Base-by-base conservation (phyloP, 768 basidiomycete genomes). In the Boletus rubroflammeus region DNA sequence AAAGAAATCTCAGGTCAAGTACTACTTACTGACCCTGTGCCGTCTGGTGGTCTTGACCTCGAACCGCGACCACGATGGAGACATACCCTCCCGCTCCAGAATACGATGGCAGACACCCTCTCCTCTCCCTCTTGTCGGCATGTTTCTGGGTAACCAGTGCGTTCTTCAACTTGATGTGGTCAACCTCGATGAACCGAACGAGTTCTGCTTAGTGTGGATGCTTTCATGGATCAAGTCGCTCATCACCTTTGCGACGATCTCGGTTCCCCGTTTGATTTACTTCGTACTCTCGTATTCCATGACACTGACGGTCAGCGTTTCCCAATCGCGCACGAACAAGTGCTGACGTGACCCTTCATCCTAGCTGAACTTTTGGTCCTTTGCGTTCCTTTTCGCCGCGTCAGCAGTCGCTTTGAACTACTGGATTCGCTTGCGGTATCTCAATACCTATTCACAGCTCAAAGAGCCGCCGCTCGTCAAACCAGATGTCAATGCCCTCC, bases 301-400 rank as follows among this genome's bases (percentile, higher is more conserved):
- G 82, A 94, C 92, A 1, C 76, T 94, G 59, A 93, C 90, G 51
- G 92, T 91, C 65, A 44, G 82, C 63, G 25, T 23, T 38, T 49
- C 53, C 57, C 17, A 7, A 54, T 50, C 17, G 8, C 35, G 31
- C 23, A 19, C 2, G 28, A 34, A 38, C 41, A 19, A n/a, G 26
- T 31, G 17, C 38, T 60, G 44, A 59, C n/a, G 7, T 28, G 29
- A 43, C 31, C 46, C 52, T 19, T 19, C 41, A 55, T 68, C 26
- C 31, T 68, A 95, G 84, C 81, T 98, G 43, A 91, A 91, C 61
- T 97, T 97, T 71, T 93, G 92, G 81, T 90, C 88, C 40, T 87
- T 98, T 60, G 86, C 88, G 6, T 76, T 88, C 56, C 78, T 96
- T 10, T 90, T 93, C 59, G 72, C 77, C 14, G 75, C 85, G 17